Evolutionary conservation across 129 eudicot genomes (phyloP).

Genomic region (Cynara cardunculus): DNA sequence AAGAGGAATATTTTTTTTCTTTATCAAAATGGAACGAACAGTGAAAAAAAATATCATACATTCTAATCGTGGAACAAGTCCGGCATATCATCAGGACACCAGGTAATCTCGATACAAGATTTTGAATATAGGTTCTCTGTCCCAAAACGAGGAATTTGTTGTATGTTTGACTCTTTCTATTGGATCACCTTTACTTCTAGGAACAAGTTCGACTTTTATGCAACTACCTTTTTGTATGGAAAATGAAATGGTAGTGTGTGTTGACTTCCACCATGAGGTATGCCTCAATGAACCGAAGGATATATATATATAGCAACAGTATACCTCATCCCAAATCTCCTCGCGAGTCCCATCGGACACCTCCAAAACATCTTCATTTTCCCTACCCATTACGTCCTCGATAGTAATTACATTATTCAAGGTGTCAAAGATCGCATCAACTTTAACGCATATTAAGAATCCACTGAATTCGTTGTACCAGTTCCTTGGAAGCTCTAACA

Average conservation of each 20-base stretch:
- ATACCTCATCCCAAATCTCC: background rate
- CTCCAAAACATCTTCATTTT: background rate
- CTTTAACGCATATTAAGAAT: background rate
- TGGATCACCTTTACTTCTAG: background rate
- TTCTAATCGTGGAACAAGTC: no score
- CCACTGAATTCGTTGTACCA: background rate
- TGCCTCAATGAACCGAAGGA: background rate
- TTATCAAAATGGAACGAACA: no score
- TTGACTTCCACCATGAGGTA: background rate
- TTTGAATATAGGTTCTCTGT: background rate
- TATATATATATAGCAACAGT: background rate
- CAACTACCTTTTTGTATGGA: no score
- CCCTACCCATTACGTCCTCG: background rate
- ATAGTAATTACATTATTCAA: background rate
- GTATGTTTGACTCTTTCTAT: background rate
- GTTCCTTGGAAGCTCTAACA: background rate
- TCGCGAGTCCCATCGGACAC: background rate
- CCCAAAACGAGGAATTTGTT: background rate
- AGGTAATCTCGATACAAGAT: no score
- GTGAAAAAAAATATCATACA: no score
- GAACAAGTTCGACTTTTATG: background rate
- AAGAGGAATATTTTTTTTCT: no score
- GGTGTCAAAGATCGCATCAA: no score
- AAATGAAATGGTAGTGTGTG: background rate
- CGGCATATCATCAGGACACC: no score